A percentile compares a stretch with the other conserved stretches of the same genome.
Evolutionary conservation across 805 yeast species (phyloP).

Genomic region (Candida ortonii): DNA sequence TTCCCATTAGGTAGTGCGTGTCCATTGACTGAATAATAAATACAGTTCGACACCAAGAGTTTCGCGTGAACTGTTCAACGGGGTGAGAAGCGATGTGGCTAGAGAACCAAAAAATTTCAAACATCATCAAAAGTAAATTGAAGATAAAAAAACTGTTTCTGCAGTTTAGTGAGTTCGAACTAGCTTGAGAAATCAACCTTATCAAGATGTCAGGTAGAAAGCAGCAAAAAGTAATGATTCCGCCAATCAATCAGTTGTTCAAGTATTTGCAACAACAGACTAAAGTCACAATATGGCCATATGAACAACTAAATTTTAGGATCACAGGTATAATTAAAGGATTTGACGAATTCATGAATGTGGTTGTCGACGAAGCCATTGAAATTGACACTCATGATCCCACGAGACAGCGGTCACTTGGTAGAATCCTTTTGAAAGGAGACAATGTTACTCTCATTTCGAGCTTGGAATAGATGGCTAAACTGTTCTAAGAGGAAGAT

Average conservation of each 20-base stretch:
- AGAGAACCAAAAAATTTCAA: too few relatives aligned
- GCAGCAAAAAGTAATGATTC: slow-evolving; percentile 59
- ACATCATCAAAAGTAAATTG: slow-evolving; percentile 1
- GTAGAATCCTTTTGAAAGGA: slow-evolving; percentile 82
- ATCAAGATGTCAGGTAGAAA: slow-evolving; percentile 39
- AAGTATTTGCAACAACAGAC: slow-evolving; percentile 80
- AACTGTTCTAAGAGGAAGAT: too few relatives aligned
- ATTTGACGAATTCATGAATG: slow-evolving; percentile 96
- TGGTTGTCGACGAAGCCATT: slow-evolving; percentile 55
- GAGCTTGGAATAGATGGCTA: slow-evolving; percentile 22
- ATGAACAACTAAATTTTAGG: slow-evolving; percentile 74
- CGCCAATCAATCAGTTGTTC: slow-evolving; percentile 91
- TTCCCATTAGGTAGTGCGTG: too few relatives aligned
- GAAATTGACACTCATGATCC: slow-evolving; percentile 57
- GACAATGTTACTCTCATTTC: slow-evolving; percentile 85
- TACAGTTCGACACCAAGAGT: too few relatives aligned
- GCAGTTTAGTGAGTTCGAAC: too few relatives aligned
- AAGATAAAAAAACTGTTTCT: slow-evolving; percentile 1
- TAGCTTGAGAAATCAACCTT: slow-evolving; percentile 1
- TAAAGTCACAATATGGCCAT: slow-evolving; percentile 82
- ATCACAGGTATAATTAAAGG: slow-evolving; percentile 86
- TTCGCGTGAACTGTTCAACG: too few relatives aligned
- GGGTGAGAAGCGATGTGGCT: neutral
- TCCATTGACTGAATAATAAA: too few relatives aligned
- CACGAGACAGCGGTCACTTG: slow-evolving; percentile 47